Evolutionary conservation across 371 early-diverging fungal genomes (phyloP).

Genomic region (Lichtheimia corymbifera): DNA sequence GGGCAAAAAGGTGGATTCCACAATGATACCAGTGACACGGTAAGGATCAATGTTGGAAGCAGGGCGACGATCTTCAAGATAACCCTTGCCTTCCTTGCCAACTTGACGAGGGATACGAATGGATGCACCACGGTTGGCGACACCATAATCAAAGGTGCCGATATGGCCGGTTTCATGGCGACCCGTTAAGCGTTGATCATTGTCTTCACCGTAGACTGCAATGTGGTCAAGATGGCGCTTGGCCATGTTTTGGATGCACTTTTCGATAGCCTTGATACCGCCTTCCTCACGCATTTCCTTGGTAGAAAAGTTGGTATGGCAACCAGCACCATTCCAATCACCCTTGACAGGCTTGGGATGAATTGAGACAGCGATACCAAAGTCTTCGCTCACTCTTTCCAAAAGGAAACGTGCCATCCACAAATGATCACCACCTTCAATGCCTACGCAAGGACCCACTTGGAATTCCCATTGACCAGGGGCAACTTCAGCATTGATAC

Average conservation of each 20-base stretch:
- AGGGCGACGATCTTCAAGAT: conserved; percentile 52
- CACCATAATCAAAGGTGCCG: conserved; percentile 47
- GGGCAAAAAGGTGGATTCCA: conserved; percentile 34
- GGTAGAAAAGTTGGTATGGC: conserved; percentile 55
- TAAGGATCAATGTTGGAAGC: conserved; percentile 68
- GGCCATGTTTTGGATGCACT: conserved; percentile 49
- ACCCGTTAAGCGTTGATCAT: conserved; percentile 55
- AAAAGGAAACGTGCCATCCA: conserved; percentile 53
- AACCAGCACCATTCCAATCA: conserved; percentile 59
- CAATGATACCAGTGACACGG: conserved; percentile 51
- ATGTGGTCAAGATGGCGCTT: conserved; percentile 48
- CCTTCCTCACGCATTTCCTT: conserved; percentile 48
- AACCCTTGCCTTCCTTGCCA: conserved; percentile 51
- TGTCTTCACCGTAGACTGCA: conserved; percentile 58
- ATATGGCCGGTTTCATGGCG: conserved; percentile 58
- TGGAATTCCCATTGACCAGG: conserved; percentile 58
- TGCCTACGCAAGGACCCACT: conserved; percentile 57
- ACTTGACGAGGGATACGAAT: conserved; percentile 58
- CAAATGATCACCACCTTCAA: conserved; percentile 47
- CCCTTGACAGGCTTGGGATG: conserved; percentile 58
- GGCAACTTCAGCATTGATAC: conserved; percentile 41
- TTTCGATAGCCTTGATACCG: conserved; percentile 51
- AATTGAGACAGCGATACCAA: conserved; percentile 49
- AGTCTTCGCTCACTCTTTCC: conserved; percentile 57
- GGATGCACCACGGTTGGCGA: conserved; percentile 56